These are phyloP conservation scores for Artemisia annua DNA, from an alignment of 129 eudicot genomes.

Conservation along the genomic window DNA sequence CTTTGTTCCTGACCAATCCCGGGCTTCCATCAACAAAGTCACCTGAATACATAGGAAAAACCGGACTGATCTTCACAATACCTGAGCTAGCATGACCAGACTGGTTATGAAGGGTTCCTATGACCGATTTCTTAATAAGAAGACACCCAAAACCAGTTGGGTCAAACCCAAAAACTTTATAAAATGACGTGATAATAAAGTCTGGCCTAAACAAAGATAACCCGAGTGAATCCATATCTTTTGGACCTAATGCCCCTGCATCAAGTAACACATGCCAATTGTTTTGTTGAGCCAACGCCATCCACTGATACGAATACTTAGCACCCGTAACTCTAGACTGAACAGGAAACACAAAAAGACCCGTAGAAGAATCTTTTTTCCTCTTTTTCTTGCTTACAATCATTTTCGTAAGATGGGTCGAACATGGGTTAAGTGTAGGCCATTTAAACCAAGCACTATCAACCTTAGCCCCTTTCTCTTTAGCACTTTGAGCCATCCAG, in stretches of 20 bases:
- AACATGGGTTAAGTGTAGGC: slow-evolving; percentile 61
- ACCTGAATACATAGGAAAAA: slow-evolving; percentile 44
- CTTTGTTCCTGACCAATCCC: slow-evolving; percentile 30
- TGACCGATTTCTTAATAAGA: slow-evolving; percentile 60
- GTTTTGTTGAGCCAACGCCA: slow-evolving; percentile 66
- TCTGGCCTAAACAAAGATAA: slow-evolving; percentile 64
- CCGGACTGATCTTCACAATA: slow-evolving; percentile 60
- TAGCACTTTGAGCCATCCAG: slow-evolving; percentile 66
- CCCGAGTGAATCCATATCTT: slow-evolving; percentile 73
- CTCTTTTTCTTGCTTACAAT: slow-evolving; percentile 50
- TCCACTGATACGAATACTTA: slow-evolving; percentile 70
- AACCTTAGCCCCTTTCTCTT: slow-evolving; percentile 62
- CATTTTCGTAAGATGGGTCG: slow-evolving; percentile 48
- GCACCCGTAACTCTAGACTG: slow-evolving; percentile 71
- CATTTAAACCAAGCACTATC: slow-evolving; percentile 56
- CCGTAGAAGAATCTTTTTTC: slow-evolving; percentile 54
- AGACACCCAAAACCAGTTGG: slow-evolving; percentile 73
- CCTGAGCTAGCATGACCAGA: slow-evolving; percentile 53
- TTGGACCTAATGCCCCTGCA: slow-evolving; percentile 75
- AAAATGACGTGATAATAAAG: slow-evolving; percentile 62
- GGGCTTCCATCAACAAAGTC: slow-evolving; percentile 48
- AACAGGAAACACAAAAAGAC: slow-evolving; percentile 67
- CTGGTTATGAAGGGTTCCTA: slow-evolving; percentile 52
- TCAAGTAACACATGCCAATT: slow-evolving; percentile 73
- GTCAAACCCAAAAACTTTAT: slow-evolving; percentile 62